Percentiles rank a stretch among this genome's conserved stretches.
These are phyloP conservation scores for Quercus tomentella DNA, from an alignment of 331 rosid species.

Conservation along the genomic window DNA sequence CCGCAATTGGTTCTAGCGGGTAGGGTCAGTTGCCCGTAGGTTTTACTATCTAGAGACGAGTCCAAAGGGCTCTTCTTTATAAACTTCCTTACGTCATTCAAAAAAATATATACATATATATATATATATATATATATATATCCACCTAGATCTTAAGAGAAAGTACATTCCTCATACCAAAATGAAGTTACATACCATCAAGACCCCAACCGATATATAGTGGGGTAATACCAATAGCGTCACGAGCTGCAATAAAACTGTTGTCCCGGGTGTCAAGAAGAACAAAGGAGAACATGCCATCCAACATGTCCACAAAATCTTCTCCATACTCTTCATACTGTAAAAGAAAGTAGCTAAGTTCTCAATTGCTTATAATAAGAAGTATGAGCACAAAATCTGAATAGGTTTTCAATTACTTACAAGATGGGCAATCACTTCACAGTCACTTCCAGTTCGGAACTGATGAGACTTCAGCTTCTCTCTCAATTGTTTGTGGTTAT, in stretches of 20 bases:
- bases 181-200: slow-evolving; percentile 62
- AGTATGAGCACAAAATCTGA: neutral
- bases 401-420: slow-evolving; percentile 48
- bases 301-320: slow-evolving; percentile 87
- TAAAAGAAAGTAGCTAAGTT: slow-evolving; percentile 6
- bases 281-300: slow-evolving; percentile 93
- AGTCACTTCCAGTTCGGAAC: slow-evolving; percentile 91
- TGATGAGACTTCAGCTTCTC: slow-evolving; percentile 64
- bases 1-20: too few relatives aligned
- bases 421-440: slow-evolving; percentile 98
- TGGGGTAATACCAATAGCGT: slow-evolving; percentile 89
- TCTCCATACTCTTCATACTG: slow-evolving; percentile 96
- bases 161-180: neutral
- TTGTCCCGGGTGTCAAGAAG: slow-evolving; percentile 84
- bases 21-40: too few relatives aligned
- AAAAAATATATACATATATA: too few relatives aligned
- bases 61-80: too few relatives aligned
- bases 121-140: neutral
- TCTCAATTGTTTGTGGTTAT: slow-evolving; percentile 77
- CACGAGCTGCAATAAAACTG: slow-evolving; percentile 87
- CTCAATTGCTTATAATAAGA: neutral
- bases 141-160: neutral
- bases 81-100: too few relatives aligned
- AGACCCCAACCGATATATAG: slow-evolving; percentile 98
- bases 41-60: too few relatives aligned